Conservation (phyloP, 2,329 filamentous ascomycete species). For the Fusarium udum region DNA sequence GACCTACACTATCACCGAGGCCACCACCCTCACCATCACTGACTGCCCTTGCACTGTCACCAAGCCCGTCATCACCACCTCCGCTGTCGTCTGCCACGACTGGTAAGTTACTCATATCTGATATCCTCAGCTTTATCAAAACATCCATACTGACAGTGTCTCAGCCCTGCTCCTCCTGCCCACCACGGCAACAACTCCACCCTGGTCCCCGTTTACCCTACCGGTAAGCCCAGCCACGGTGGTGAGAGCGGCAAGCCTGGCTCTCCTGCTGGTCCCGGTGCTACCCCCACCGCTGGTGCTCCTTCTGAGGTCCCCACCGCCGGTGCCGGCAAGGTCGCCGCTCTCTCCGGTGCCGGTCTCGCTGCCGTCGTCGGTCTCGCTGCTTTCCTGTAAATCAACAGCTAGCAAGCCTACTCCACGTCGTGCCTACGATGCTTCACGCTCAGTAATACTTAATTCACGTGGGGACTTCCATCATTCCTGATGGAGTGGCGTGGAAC, state of each 20-base stretch:
- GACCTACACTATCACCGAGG: conserved; percentile 76
- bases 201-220: conserved; percentile 33
- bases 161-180: conserved; percentile 43
- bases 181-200: conserved; percentile 50
- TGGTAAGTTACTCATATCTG: conserved; percentile 54
- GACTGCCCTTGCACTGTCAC: conserved; percentile 76
- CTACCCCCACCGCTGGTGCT: conserved; percentile 44
- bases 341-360: conserved; percentile 67
- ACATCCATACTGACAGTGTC: conserved; percentile 25
- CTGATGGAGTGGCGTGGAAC: conserved; percentile 48
- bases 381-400: conserved; percentile 66
- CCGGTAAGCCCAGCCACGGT: conserved; percentile 26
- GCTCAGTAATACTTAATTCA: conserved; percentile 53
- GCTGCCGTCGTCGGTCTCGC: conserved; percentile 69
- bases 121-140: conserved; percentile 7
- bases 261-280: conserved; percentile 29
- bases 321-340: conserved; percentile 65
- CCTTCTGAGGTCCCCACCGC: conserved; percentile 58
- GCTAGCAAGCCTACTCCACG: conserved; percentile 49
- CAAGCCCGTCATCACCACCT: conserved; percentile 65
- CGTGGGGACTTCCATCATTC: conserved; percentile 50
- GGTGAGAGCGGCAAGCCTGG: conserved; percentile 14
- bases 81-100: conserved; percentile 62
- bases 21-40: conserved; percentile 76
- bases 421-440: conserved; percentile 54